A percentile compares a stretch with the other conserved stretches of the same genome.
Conservation (phyloP, 2,329 filamentous ascomycete species). For the Paramyrothecium roridum region DNA sequence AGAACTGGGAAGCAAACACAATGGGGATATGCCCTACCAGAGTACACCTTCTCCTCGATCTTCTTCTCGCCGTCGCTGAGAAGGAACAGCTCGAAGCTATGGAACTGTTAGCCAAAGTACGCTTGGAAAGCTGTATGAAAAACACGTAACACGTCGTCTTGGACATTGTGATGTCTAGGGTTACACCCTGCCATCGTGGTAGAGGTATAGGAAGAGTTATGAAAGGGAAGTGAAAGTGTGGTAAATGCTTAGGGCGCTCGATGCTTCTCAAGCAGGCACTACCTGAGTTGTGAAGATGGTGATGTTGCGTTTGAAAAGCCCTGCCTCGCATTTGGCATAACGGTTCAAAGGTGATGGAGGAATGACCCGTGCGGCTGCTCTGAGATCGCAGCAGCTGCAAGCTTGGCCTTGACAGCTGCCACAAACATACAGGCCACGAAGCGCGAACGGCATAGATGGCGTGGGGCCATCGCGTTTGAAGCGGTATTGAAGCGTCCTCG, state of each 20-base stretch:
- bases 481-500: background rate
- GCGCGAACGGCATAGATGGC: too few relatives aligned
- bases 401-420: background rate
- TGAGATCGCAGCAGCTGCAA: background rate
- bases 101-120: constrained; percentile 14
- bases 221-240: background rate
- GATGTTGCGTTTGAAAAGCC: too few relatives aligned
- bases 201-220: too few relatives aligned
- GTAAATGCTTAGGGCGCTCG: background rate
- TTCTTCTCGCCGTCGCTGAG: constrained; percentile 89
- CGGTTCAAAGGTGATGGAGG: too few relatives aligned
- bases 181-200: constrained; percentile 32
- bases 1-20: background rate
- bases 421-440: background rate
- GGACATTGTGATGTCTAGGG: constrained; percentile 34
- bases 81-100: constrained; percentile 89
- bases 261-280: too few relatives aligned
- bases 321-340: too few relatives aligned
- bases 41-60: constrained; percentile 83
- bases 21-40: constrained; percentile 60
- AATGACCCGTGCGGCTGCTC: too few relatives aligned
- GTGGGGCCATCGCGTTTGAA: too few relatives aligned
- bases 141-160: constrained; percentile 29
- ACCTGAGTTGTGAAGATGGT: too few relatives aligned
- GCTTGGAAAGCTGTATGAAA: background rate